A percentile compares a stretch with the other conserved stretches of the same genome.
phyloP scores from a whole-genome alignment of 257 asterid species.

The Phtheirospermum japonicum region DNA sequence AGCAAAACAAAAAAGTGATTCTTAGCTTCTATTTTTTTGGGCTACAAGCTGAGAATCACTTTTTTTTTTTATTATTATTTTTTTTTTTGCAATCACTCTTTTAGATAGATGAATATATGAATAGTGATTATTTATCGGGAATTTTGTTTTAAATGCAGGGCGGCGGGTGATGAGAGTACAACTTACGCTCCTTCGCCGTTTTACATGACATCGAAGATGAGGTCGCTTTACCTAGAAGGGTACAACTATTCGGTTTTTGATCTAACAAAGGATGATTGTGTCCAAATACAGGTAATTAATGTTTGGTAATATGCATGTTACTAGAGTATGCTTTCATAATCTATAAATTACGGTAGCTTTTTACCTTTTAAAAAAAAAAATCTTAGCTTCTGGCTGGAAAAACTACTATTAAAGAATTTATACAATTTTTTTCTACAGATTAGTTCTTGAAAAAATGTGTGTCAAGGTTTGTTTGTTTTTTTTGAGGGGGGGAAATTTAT shows the following conservation, averaged over 20 bases:
- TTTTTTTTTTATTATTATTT: no score
- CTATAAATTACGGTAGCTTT: no score
- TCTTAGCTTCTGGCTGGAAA: no score
- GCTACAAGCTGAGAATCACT: no score
- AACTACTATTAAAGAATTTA: no score
- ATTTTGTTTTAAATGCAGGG: constrained; percentile 45
- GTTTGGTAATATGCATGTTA: not conserved
- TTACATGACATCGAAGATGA: constrained; percentile 90
- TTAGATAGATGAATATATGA: not conserved
- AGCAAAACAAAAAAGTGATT: not conserved
- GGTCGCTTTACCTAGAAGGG: constrained; percentile 87
- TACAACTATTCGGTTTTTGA: constrained; percentile 84
- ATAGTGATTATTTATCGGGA: constrained; percentile 8
- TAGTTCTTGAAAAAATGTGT: no score
- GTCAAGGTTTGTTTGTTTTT: no score
- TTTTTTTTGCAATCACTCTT: no score
- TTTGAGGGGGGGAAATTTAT: no score
- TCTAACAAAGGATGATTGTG: constrained; percentile 69
- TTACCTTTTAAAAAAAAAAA: no score
- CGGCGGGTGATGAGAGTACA: constrained; percentile 93
- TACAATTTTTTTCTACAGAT: no score
- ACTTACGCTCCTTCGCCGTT: constrained; percentile 97
- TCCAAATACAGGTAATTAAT: constrained; percentile 79
- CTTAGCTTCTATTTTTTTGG: no score
- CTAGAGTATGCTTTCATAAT: not conserved